These are phyloP conservation scores for Tetrahymena malaccensis DNA, from an alignment of 73 alveolate genomes.

Conservation along the genomic window DNA sequence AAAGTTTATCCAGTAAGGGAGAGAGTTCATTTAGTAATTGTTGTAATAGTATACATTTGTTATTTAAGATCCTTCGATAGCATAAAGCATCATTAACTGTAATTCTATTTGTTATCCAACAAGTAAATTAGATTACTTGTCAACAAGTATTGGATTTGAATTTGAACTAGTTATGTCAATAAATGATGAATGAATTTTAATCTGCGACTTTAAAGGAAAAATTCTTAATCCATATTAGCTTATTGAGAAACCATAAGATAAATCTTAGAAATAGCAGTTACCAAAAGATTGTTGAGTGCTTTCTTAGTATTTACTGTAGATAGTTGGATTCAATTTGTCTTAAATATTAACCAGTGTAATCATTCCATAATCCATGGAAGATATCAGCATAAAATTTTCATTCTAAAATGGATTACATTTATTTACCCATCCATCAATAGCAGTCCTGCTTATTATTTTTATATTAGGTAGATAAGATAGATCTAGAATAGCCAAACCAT, in stretches of 20 bases:
- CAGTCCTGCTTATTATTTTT: neutral
- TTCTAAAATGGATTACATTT: neutral
- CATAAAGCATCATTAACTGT: neutral
- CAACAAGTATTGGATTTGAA: neutral
- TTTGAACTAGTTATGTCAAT: neutral
- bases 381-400: neutral
- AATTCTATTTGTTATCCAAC: neutral
- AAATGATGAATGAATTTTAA: neutral
- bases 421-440: neutral
- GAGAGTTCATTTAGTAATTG: neutral
- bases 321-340: neutral
- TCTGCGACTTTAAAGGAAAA: neutral
- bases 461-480: neutral
- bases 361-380: neutral
- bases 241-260: neutral
- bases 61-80: neutral
- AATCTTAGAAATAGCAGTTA: neutral
- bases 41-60: neutral
- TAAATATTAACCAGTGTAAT: neutral
- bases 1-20: neutral
- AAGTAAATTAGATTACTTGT: neutral
- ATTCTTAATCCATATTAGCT: neutral
- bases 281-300: neutral
- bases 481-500: neutral
- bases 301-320: neutral